Evolutionary conservation across 176 grass and related monocot genomes (phyloP).

Genomic region (Puya raimondii): DNA sequence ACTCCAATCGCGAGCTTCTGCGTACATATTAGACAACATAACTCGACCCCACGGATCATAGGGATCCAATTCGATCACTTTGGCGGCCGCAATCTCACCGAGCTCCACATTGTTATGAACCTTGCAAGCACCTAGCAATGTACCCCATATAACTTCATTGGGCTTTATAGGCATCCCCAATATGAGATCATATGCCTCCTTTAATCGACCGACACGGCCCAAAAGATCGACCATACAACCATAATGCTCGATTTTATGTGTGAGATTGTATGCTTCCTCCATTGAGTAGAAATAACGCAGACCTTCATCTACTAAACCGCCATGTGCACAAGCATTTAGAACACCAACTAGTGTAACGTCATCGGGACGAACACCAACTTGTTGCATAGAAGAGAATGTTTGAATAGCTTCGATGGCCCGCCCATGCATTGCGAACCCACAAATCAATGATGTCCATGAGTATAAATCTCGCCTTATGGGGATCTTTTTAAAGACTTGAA

Average conservation of each 20-base stretch:
- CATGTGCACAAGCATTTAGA: constrained; percentile 67
- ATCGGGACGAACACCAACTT: constrained; percentile 40
- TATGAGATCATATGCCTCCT: constrained; percentile 60
- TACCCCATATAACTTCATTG: constrained; percentile 53
- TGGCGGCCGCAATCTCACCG: constrained; percentile 40
- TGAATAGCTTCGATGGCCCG: constrained; percentile 39
- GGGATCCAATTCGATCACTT: constrained; percentile 55
- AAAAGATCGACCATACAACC: constrained; percentile 78
- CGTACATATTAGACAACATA: constrained; percentile 18
- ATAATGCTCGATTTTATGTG: constrained; percentile 58
- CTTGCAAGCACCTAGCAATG: constrained; percentile 63
- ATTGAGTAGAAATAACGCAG: constrained; percentile 49
- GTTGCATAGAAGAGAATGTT: constrained; percentile 49
- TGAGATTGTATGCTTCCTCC: constrained; percentile 36
- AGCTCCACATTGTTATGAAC: constrained; percentile 53
- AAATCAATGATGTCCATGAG: constrained; percentile 71
- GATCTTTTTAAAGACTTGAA: constrained; percentile 57
- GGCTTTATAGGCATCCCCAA: constrained; percentile 56
- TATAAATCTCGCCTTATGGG: constrained; percentile 46
- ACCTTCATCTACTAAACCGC: constrained; percentile 57
- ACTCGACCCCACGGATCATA: constrained; percentile 43
- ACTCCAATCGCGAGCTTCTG: constrained; percentile 6
- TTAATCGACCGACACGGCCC: constrained; percentile 44
- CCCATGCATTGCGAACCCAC: constrained; percentile 62
- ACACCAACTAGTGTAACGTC: constrained; percentile 62